Evolutionary conservation across 179 eudicot genomes (phyloP).

Genomic region (Actinidia chinensis): DNA sequence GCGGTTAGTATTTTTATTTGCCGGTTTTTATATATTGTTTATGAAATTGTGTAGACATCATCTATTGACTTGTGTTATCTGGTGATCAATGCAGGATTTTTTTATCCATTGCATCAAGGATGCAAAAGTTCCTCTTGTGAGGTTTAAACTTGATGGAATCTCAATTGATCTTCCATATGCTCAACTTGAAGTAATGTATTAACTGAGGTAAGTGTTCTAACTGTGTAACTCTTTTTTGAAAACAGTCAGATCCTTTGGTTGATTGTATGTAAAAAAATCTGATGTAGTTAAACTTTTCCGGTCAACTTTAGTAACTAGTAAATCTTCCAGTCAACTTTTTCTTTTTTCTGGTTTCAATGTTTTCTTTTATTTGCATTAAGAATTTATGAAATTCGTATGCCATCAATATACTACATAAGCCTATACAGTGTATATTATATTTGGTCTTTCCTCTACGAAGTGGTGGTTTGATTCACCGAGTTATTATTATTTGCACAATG

Average conservation of each 20-base stretch:
- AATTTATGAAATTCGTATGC: background rate
- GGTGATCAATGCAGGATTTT: too few relatives aligned
- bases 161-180: slow-evolving; percentile 61
- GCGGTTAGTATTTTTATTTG: slow-evolving; percentile 34
- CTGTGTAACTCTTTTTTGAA: background rate
- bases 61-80: slow-evolving; percentile 5
- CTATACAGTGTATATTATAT: background rate
- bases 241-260: background rate
- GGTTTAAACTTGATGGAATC: slow-evolving; percentile 56
- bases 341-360: too few relatives aligned
- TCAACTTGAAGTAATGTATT: slow-evolving; percentile 42
- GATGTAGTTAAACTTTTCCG: background rate
- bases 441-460: background rate
- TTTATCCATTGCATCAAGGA: slow-evolving; percentile 54
- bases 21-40: background rate
- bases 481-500: slow-evolving; percentile 45
- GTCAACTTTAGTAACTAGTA: too few relatives aligned
- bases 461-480: slow-evolving; percentile 8
- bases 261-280: background rate
- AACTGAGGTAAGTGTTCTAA: slow-evolving; percentile 50
- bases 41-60: background rate
- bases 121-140: slow-evolving; percentile 61
- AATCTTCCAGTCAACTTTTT: too few relatives aligned
- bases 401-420: background rate
- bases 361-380: background rate